Evolutionary conservation across 768 basidiomycete species (phyloP).

Genomic region (Tylopilus vinaceipallidus): DNA sequence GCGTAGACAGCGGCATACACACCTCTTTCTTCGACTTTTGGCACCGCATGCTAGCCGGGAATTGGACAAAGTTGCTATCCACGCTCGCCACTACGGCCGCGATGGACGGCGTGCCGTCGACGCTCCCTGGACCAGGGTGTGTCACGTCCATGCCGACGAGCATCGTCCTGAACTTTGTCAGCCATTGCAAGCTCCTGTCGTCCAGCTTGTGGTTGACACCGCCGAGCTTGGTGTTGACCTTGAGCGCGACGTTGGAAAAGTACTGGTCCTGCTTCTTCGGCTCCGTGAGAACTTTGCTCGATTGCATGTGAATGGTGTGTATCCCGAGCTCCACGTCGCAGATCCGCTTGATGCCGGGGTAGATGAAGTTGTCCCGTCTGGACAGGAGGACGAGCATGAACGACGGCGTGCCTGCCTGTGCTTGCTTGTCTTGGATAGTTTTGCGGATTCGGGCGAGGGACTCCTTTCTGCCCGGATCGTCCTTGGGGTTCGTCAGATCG

Average conservation of each 20-base stretch:
- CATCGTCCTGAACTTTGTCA: conserved; percentile 70
- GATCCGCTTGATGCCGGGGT: conserved; percentile 77
- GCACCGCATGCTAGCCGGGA: conserved; percentile 69
- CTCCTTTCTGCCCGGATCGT: conserved; percentile 36
- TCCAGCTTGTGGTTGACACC: conserved; percentile 80
- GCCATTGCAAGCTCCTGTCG: conserved; percentile 55
- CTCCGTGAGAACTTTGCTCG: conserved; percentile 56
- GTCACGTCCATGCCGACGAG: conserved; percentile 85
- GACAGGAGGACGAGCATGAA: conserved; percentile 74
- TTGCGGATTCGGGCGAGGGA: conserved; percentile 43
- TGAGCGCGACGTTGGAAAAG: conserved; percentile 77
- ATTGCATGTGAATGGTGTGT: conserved; percentile 71
- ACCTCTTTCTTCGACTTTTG: conserved; percentile 44
- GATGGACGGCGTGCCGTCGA: conserved; percentile 74
- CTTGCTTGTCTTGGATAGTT: conserved; percentile 35
- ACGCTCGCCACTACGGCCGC: conserved; percentile 80
- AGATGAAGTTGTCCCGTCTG: conserved; percentile 67
- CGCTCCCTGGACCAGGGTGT: conserved; percentile 68
- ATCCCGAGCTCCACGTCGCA: conserved; percentile 74
- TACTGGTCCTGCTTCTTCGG: conserved; percentile 70
- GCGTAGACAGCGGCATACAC: background rate
- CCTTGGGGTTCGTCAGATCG: background rate
- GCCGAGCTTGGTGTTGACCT: conserved; percentile 81
- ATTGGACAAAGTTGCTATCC: conserved; percentile 69
- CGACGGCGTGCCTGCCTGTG: conserved; percentile 41